Evolutionary conservation across 192 early-diverging fungal species (phyloP), one percentile per base, ranked within the genome.

Genomic region (Mortierella antarctica): DNA sequence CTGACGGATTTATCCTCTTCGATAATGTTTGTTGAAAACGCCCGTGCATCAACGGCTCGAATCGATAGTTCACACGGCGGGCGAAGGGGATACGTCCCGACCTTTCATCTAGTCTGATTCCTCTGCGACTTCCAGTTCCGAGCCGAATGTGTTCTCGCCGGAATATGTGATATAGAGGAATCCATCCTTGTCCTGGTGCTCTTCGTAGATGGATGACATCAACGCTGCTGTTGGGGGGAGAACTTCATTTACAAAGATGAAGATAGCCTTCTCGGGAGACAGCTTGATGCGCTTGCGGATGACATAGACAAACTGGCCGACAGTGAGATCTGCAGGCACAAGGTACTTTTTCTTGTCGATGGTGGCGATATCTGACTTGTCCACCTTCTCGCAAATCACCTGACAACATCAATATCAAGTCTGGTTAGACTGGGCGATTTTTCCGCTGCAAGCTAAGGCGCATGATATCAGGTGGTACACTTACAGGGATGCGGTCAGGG

Each of bases 301-400:
- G 50, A 96, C 96, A 72, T 97, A 99, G 65, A 98, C 96, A 78
- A 98, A 98, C 83, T 99, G 97, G 41, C 96, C 97, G 20, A 99
- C 96, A 9, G 97, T 99, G 55, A 99, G 84, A 73, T 98, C 97
- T 62, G 94, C 90, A 9, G 98, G 98, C 7, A 99, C 98, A 63
- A 99, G 88, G 70, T 98, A 99, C 84, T 99, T 99, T 76, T 98
- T 99, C 92, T 99, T 99, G 88, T 99, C 98, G 72, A 99, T 98
- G 18, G 86, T 92, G 15, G 93, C 92, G 82, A 99, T 98, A 81
- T 98, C 97, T 70, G 92, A 94, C 86, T 97, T 98, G 74, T 99
- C 98, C 45, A 96, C 96, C 87, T 97, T 97, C 82, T 99, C 98
- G 76, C 93, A 94, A 74, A 95, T 95, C 53, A 94, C 87, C 84